Base-by-base conservation (phyloP, 495 filamentous ascomycete genomes). In the Penicillium roqueforti region DNA sequence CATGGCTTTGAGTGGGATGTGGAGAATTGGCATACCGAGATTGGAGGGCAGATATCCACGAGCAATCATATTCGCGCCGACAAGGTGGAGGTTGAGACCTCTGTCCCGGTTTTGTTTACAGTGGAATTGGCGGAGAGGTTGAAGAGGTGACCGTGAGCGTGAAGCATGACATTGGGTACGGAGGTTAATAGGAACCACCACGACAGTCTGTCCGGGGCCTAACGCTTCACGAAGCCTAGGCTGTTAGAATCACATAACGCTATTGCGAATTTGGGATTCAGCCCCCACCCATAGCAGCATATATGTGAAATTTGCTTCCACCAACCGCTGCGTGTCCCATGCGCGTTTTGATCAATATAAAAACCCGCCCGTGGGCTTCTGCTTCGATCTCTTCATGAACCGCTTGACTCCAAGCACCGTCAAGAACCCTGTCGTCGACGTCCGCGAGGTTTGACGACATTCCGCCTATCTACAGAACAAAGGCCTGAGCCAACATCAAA, bases 1-100 rank as follows among this genome's bases (percentile, higher is more conserved):
- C 67, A 71, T 0, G 93, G 93, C 0, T 73, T 98, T 40, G 84
- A 92, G 62, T 98, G 93, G 92, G 89, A 98, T 69, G 86, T 98
- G 1, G 56, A 76, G 52, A 74, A 87, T 49, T 92, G 90, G 87
- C 69, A 76, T 55, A 96, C 91, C 0, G 76, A 81, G 59, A 91
- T 97, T 68, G 93, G 92, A 0, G 83, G 84, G 0, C 82, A 87
- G 61, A 70, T 98, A 55, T 96, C 91, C 62, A 97, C 93, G 41
- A 98, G 93, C 68, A 98, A 98, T 72, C 87, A 92, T 62, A 80
- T 95, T 25, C 70, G 72, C 31, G 75, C 74, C 43, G 72, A 81
- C 9, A 57, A 62, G 8, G 78, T 95, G 46, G 71, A 71, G 51
- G 78, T 96, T 3, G 68, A 81, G 61, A 84, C 88, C 28, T 80